These are phyloP conservation scores for Orbilia blumenaviensis DNA, from an alignment of 2,329 filamentous ascomycete species.

Conservation along the genomic window DNA sequence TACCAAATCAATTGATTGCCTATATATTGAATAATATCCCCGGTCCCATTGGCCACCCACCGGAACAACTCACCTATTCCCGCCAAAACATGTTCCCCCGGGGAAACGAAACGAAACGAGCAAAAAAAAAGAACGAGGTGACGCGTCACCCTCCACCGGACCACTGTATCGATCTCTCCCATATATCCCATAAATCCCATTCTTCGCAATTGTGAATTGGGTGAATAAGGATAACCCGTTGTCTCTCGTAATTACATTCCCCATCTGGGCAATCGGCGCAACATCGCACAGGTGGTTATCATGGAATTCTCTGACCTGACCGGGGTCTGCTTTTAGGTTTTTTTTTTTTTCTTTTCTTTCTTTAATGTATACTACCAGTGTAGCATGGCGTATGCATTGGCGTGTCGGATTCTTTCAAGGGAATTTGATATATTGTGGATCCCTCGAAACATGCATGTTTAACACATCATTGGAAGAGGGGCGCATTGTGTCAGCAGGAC, in stretches of 20 bases:
- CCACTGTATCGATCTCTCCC: no score
- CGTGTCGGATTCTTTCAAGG: constrained; percentile 14
- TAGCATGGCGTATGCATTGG: constrained; percentile 39
- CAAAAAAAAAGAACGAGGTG: neutral
- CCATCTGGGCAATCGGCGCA: constrained; percentile 18
- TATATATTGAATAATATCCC: no score
- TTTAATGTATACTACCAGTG: neutral
- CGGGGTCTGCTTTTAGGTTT: no score
- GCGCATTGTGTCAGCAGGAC: neutral
- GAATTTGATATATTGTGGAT: no score
- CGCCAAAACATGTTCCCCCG: neutral
- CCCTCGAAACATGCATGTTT: no score
- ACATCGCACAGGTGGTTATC: no score
- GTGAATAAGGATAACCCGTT: neutral
- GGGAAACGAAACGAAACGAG: neutral
- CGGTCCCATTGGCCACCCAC: no score
- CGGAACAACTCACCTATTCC: neutral
- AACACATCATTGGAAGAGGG: neutral
- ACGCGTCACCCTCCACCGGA: constrained; percentile 39
- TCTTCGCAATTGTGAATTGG: neutral
- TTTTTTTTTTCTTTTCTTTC: neutral
- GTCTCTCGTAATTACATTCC: constrained; percentile 48
- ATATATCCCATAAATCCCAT: neutral
- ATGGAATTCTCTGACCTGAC: no score
- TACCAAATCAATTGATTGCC: no score